Percentiles rank a stretch among this genome's conserved stretches.
These are phyloP conservation scores for Brasenia schreberi DNA, from an alignment of 164 flowering plant species.

Conservation along the genomic window DNA sequence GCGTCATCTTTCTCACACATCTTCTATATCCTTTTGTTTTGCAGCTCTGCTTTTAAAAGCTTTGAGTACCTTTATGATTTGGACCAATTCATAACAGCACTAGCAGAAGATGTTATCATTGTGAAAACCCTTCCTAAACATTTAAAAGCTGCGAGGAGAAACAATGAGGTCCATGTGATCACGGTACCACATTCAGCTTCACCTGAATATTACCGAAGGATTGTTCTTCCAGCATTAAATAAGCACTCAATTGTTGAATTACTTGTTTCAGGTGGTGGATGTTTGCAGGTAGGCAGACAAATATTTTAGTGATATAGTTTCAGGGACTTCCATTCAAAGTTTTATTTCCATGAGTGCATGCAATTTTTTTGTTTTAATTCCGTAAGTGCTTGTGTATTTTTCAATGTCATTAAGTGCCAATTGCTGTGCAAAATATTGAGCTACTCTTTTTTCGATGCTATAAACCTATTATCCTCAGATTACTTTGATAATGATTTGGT, in stretches of 20 bases:
- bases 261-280: slow-evolving; percentile 78
- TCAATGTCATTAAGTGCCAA: no score
- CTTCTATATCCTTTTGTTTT: slow-evolving; percentile 4
- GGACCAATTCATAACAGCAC: slow-evolving; percentile 79
- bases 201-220: slow-evolving; percentile 51
- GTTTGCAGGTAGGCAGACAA: slow-evolving; percentile 63
- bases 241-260: slow-evolving; percentile 73
- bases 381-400: no score
- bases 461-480: no score
- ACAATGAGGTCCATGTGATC: slow-evolving; percentile 66
- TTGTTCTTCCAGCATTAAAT: slow-evolving; percentile 61
- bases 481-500: no score
- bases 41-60: slow-evolving; percentile 86
- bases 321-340: no score
- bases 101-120: slow-evolving; percentile 58
- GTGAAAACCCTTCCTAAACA: slow-evolving; percentile 76
- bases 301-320: no score
- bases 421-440: no score
- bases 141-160: slow-evolving; percentile 76
- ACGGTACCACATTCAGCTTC: slow-evolving; percentile 54
- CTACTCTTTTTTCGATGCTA: no score
- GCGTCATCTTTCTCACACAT: neutral
- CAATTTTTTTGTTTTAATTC: no score
- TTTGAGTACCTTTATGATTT: slow-evolving; percentile 89
- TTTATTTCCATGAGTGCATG: no score